phyloP scores from a whole-genome alignment of 495 filamentous ascomycete species.

The Extremus antarcticus region DNA sequence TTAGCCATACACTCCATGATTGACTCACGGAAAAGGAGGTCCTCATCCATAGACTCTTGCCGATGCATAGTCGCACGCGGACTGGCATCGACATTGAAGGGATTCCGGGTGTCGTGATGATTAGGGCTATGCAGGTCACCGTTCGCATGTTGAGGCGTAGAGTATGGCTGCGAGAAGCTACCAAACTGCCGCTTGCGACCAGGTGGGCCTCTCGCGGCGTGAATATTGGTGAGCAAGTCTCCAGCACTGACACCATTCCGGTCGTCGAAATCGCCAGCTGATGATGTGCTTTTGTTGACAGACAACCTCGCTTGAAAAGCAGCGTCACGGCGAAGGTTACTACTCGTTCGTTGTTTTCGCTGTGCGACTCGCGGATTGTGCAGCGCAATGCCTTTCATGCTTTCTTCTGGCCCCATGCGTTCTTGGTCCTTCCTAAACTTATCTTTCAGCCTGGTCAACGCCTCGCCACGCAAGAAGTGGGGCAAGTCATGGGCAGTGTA shows the following conservation, averaged over 20 bases:
- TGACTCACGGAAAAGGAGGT: slow-evolving; percentile 74
- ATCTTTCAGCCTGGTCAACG: slow-evolving; percentile 78
- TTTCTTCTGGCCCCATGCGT: slow-evolving; percentile 70
- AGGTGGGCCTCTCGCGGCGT: slow-evolving; percentile 24
- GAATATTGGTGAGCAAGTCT: slow-evolving; percentile 67
- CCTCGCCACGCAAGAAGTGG: slow-evolving; percentile 76
- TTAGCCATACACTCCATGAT: slow-evolving; percentile 94
- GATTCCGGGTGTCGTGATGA: slow-evolving; percentile 34
- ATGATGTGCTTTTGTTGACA: slow-evolving; percentile 10
- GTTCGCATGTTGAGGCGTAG: slow-evolving; percentile 18
- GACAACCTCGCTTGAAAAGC: slow-evolving; percentile 44
- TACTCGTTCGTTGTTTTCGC: slow-evolving; percentile 56
- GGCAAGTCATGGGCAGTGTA: slow-evolving; percentile 88
- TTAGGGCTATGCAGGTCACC: slow-evolving; percentile 43
- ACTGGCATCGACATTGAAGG: slow-evolving; percentile 39
- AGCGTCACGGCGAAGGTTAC: slow-evolving; percentile 69
- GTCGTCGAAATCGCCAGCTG: neutral
- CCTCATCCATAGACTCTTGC: slow-evolving; percentile 70
- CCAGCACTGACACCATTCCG: slow-evolving; percentile 34
- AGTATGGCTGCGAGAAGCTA: slow-evolving; percentile 34
- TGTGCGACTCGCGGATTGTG: slow-evolving; percentile 67
- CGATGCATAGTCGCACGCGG: slow-evolving; percentile 45
- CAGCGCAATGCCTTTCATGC: slow-evolving; percentile 86
- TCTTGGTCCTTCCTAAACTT: slow-evolving; percentile 84
- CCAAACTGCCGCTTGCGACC: slow-evolving; percentile 31